phyloP scores from a whole-genome alignment of 129 eudicot species.

The Pseudognaphalium luteoalbum region DNA sequence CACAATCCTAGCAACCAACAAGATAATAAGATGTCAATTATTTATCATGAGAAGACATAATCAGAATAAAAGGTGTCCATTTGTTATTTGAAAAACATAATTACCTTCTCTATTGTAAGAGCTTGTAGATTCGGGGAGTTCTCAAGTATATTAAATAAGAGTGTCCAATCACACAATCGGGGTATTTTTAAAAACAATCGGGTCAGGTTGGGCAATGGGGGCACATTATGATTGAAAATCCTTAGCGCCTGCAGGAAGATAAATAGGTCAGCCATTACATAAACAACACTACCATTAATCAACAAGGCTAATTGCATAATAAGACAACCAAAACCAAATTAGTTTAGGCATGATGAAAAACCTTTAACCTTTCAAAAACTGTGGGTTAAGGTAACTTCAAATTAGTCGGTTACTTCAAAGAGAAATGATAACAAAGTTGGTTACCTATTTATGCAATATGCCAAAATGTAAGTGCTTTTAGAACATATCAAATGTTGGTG shows the following conservation, averaged over 20 bases:
- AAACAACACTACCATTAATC: background rate
- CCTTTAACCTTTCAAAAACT: too few relatives aligned
- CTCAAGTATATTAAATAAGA: background rate
- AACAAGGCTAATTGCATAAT: too few relatives aligned
- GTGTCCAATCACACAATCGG: background rate
- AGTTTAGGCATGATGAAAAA: too few relatives aligned
- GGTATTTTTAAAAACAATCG: background rate
- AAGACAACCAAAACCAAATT: too few relatives aligned
- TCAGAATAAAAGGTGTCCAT: background rate
- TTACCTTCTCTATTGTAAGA: conserved; percentile 8
- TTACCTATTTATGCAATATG: too few relatives aligned
- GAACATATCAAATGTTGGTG: too few relatives aligned
- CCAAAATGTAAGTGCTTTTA: too few relatives aligned
- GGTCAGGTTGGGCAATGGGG: background rate
- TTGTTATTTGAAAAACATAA: background rate
- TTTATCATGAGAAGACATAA: background rate
- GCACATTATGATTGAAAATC: background rate
- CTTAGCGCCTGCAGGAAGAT: background rate
- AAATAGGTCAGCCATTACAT: background rate
- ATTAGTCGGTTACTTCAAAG: too few relatives aligned
- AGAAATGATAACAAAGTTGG: too few relatives aligned
- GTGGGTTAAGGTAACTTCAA: too few relatives aligned
- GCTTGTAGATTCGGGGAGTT: background rate
- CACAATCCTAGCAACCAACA: conserved; percentile 7
- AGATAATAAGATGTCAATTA: background rate